These are phyloP conservation scores for Coniochaeta sp. DNA, from an alignment of 2,329 filamentous ascomycete species.

Conservation along the genomic window DNA sequence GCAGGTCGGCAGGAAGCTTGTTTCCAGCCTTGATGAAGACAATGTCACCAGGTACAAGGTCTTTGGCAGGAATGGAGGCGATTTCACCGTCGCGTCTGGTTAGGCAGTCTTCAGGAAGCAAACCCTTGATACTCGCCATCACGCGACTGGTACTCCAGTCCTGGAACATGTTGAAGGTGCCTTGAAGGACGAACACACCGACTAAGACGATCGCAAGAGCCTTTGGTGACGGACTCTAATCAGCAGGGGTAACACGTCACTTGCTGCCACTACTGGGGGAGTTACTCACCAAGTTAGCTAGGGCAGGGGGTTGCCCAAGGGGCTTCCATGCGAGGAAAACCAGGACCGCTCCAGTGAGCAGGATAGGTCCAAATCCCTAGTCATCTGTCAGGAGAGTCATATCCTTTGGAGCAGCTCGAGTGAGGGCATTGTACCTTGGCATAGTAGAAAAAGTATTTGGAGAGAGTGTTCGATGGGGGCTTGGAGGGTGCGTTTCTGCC, in stretches of 20 bases:
- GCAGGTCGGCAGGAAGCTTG: conserved; percentile 67
- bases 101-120: conserved; percentile 69
- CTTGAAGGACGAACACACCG: conserved; percentile 62
- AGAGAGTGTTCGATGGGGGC: conserved; percentile 52
- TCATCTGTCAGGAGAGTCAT: not conserved
- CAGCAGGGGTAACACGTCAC: too few relatives aligned
- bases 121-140: conserved; percentile 72
- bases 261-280: not conserved
- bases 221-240: too few relatives aligned
- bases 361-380: conserved; percentile 66
- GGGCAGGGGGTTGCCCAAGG: conserved; percentile 60
- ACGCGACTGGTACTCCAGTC: conserved; percentile 72
- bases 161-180: conserved; percentile 62
- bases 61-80: conserved; percentile 24
- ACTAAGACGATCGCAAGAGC: conserved; percentile 68
- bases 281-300: conserved; percentile 47
- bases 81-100: conserved; percentile 53
- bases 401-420: too few relatives aligned
- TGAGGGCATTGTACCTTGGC: not conserved
- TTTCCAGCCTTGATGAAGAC: conserved; percentile 65
- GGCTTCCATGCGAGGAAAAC: conserved; percentile 75
- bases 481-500: conserved; percentile 62
- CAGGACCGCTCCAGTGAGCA: conserved; percentile 60
- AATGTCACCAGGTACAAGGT: conserved; percentile 37
- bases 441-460: conserved; percentile 58